Conservation (phyloP, 208 protist species). For the Wallacemonas sp. region DNA sequence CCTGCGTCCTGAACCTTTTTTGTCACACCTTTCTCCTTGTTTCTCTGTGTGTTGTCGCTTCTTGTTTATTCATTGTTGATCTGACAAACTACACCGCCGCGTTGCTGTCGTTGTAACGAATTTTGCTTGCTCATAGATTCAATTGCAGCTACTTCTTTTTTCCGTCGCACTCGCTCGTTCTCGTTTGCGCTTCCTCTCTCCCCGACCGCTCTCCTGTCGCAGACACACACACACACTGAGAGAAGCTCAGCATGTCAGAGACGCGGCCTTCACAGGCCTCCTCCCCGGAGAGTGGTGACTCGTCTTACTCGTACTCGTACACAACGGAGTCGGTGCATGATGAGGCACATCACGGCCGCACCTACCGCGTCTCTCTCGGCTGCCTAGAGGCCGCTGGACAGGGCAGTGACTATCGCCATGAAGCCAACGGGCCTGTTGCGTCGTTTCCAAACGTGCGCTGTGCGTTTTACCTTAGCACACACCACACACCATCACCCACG, state of each 20-base stretch:
- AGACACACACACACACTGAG: not conserved
- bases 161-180: not conserved
- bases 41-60: not conserved
- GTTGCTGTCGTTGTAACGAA: no score
- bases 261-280: not conserved
- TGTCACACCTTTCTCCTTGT: not conserved
- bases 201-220: not conserved
- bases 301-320: slow-evolving; percentile 8
- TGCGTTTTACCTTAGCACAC: slow-evolving; percentile 6
- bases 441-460: not conserved
- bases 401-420: slow-evolving; percentile 2
- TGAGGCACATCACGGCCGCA: not conserved
- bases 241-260: not conserved
- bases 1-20: not conserved
- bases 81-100: not conserved
- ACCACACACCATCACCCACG: slow-evolving; percentile 3
- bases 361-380: not conserved
- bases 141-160: no score
- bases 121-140: no score
- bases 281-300: not conserved
- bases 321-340: not conserved
- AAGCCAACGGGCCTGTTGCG: not conserved
- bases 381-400: not conserved
- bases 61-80: not conserved
- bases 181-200: not conserved